Evolutionary conservation across 2,329 filamentous ascomycete species (phyloP), one percentile per base, ranked within the genome.

Genomic region (Penicillium vulpinum): DNA sequence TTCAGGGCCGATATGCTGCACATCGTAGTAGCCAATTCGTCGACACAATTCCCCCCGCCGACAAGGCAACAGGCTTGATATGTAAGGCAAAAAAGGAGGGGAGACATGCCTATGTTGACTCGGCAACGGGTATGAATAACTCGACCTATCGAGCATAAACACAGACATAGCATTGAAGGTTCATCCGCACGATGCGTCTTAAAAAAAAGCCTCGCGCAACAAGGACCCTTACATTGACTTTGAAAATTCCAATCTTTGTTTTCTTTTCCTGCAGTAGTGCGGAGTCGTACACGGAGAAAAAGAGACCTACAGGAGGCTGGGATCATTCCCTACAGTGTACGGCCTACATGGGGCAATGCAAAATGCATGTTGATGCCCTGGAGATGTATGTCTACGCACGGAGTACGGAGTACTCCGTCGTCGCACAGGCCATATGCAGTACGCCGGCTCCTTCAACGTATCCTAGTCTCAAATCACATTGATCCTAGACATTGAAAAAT

Each of bases 251-350:
- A 28, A 54, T 46, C 15, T 50, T 40, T 44, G 22, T 45, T 58
- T 33, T 46, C 13, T 31, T 41, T 55, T 35, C 21, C 47, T 56
- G 54, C 52, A 43, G 40, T 56, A 55, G 11, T 39, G 48, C 39
- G 45, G 44, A 47, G 58, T 62, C 22, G 31, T 44, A 63, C 51
- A 51, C 59, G 59, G 59, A 60, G 57, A 60, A 56, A 59, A 58
- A 60, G 46, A 55, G 43, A 63, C 59, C 36, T 54, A 62, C 57
- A 39, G 52, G 57, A 56, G 55, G 53, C 40, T 58, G 54, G 53
- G 55, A 16, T 57, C n/a, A n/a, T n/a, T n/a, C 36, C 48, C 48
- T 51, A 40, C 38, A 15, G 22, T 46, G 24, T 41, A 54, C 56
- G 44, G 26, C 38, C 50, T 52, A 45, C 51, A 54, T 51, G n/a